Conservation (phyloP, 345 rosid genomes). For the Tarenaya hassleriana region DNA sequence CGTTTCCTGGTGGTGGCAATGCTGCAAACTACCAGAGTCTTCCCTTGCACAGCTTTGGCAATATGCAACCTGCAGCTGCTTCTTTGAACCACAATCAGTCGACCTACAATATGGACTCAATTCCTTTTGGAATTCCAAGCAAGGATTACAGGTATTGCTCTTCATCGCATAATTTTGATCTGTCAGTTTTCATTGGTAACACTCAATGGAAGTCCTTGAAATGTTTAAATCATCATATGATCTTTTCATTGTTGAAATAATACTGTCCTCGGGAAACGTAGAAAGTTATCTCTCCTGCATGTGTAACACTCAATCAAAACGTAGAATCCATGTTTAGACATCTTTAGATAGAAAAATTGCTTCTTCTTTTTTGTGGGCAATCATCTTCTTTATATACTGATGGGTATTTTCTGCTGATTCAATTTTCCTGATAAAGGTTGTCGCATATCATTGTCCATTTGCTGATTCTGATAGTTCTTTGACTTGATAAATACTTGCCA, state of each 20-base stretch:
- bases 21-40: constrained; percentile 36
- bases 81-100: constrained; percentile 25
- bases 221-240: no score
- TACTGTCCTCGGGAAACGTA: not conserved
- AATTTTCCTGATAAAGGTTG: no score
- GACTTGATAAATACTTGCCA: not conserved
- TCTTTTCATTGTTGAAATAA: not conserved
- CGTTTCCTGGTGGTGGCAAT: constrained; percentile 30
- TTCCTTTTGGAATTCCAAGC: constrained; percentile 45
- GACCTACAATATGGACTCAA: constrained; percentile 33
- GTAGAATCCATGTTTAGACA: no score
- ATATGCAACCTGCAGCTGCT: constrained; percentile 26
- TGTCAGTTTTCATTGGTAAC: not conserved
- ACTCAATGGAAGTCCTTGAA: no score
- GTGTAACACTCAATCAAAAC: no score
- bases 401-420: no score
- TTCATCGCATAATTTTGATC: not conserved
- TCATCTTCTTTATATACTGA: no score
- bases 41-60: constrained; percentile 23
- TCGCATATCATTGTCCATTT: no score
- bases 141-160: constrained; percentile 47
- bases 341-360: no score
- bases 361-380: no score
- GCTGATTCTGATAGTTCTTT: no score
- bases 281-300: not conserved